Base-by-base conservation (phyloP, 1,139 yeast genomes). In the Blastobotrys illinoisensis region DNA sequence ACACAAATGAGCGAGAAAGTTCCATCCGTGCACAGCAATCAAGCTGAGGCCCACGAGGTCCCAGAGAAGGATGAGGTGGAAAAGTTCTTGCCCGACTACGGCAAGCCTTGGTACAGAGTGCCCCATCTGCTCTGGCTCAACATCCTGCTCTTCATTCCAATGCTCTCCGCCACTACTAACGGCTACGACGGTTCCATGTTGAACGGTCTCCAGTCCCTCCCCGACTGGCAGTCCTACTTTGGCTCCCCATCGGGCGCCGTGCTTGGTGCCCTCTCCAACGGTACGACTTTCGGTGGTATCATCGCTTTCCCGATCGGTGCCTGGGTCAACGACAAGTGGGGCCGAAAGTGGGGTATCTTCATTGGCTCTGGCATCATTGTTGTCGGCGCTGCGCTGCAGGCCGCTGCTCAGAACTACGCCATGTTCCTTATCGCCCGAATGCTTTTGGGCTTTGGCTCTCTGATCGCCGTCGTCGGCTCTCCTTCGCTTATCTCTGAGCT, bases 401-500 rank as follows among this genome's bases (percentile, higher is more conserved):
- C 56, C 5, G 48, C 44, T 13, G 46, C 56, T 5, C 43, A 46
- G 26, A 32, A 47, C 24, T 46, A 49, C 20, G 50, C 56, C 45
- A 48, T 51, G 51, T 54, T 48, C 18, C 19, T 54, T 44, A 45
- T 51, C 9, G 26, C 56, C 2, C 48, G 56, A 43, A 18, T 54
- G 43, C 9, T 54, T 5, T 43, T 54, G 9, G 56, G 56, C 2
- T 48, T 51, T 24, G 56, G 56, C 75, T 44, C 70, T 79, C 44
- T 62, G 78, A 40, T 69, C 78, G 20, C 70, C 70, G 52, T 66
- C 65, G 48, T 63, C 73, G 20, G 71, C 5, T 46, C 80, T 11
- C 81, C 82, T 6, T 60, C 68, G 43, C 63, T 65, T 19, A 76
- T 76, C 57, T 74, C 72, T 3, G 76, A 75, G 62, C 59, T 71